phyloP scores from a whole-genome alignment of 1,139 yeast species.

The Ashbya aceris region DNA sequence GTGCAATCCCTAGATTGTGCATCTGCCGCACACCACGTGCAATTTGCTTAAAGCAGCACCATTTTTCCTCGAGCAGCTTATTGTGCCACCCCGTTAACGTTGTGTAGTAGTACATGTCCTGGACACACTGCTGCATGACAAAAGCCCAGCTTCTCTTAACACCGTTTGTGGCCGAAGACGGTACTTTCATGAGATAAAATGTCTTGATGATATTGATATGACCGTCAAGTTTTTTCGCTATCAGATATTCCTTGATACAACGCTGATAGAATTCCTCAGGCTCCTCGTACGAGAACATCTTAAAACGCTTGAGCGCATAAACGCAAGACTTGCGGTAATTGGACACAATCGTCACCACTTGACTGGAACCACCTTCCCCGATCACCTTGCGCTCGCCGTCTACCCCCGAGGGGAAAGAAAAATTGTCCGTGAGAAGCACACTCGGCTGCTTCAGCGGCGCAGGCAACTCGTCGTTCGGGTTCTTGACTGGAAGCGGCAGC shows the following conservation, averaged over 20 bases:
- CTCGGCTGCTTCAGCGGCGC: conserved; percentile 42
- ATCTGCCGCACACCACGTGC: conserved; percentile 54
- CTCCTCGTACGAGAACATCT: conserved; percentile 49
- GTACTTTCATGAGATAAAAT: conserved; percentile 47
- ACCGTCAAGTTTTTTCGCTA: conserved; percentile 43
- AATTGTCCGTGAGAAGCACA: conserved; percentile 48
- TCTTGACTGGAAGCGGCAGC: conserved; percentile 54
- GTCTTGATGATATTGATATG: conserved; percentile 54
- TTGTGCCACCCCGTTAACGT: conserved; percentile 40
- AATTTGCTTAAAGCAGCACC: conserved; percentile 40
- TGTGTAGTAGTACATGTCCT: conserved; percentile 60
- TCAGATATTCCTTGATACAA: conserved; percentile 53
- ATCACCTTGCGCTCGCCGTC: conserved; percentile 36
- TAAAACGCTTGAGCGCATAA: conserved; percentile 57
- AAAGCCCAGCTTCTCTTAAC: conserved; percentile 67
- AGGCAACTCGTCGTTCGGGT: conserved; percentile 61
- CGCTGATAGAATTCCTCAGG: conserved; percentile 60
- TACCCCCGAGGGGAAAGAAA: conserved; percentile 35
- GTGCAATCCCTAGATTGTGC: conserved; percentile 74
- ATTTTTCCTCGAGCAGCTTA: conserved; percentile 44
- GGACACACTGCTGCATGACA: conserved; percentile 55
- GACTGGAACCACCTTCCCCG: conserved; percentile 69
- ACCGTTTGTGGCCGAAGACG: conserved; percentile 41
- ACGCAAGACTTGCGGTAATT: conserved; percentile 31
- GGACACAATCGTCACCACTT: conserved; percentile 46